phyloP scores from a whole-genome alignment of 208 protist genomes.

The Balamuthia mandrillaris region DNA sequence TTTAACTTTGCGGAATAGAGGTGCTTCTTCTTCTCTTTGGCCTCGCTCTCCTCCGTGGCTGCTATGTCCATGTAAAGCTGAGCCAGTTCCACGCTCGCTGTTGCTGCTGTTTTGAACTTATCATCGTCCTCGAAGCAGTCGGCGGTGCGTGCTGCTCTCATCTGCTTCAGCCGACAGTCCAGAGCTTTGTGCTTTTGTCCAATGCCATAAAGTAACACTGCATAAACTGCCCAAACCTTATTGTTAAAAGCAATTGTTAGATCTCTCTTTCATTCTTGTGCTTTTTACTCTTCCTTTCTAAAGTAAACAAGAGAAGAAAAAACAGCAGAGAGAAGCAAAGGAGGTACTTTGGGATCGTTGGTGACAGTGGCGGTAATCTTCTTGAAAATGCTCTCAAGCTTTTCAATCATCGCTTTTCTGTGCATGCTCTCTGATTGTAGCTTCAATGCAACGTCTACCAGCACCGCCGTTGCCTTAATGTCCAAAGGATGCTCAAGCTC shows the following conservation, averaged over 20 bases:
- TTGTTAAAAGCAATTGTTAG: neutral
- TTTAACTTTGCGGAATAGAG: conserved; percentile 1
- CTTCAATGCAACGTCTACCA: neutral
- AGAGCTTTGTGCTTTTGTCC: conserved; percentile 14
- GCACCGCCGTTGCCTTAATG: neutral
- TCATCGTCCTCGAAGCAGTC: neutral
- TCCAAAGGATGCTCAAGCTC: neutral
- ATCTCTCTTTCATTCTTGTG: neutral
- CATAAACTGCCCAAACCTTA: conserved; percentile 12
- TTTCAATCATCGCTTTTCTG: neutral
- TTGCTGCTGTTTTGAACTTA: conserved; percentile 19
- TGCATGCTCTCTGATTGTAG: neutral
- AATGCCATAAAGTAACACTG: conserved; percentile 3
- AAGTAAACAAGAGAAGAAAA: neutral
- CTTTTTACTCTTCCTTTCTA: neutral
- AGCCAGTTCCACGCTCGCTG: no score
- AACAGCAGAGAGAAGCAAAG: neutral
- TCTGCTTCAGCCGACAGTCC: conserved; percentile 13
- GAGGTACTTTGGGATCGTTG: neutral
- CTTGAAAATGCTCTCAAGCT: neutral
- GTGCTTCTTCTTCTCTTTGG: neutral
- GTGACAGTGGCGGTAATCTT: conserved; percentile 17
- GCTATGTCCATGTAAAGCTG: neutral
- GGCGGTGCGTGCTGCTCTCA: neutral
- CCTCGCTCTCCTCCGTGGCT: neutral